Evolutionary conservation across 1,139 yeast genomes (phyloP), one percentile per base, ranked within the genome.

Genomic region (Pneumocystis murina): DNA sequence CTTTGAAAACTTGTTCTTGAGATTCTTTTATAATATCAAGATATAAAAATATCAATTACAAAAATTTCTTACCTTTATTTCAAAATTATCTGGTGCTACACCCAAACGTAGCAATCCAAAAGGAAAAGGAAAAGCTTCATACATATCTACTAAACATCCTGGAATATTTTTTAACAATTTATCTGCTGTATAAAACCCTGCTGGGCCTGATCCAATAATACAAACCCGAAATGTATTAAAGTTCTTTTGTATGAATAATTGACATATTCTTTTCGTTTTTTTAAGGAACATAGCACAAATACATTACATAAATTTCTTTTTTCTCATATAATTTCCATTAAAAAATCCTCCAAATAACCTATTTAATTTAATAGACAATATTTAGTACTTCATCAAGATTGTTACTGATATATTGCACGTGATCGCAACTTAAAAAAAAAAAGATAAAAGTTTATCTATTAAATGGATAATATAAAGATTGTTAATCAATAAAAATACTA

Each of bases 31-130:
- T 12, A 1, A 20, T 10, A 60, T n/a, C 17, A 30, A 16, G 8
- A 41, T 12, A 54, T 30, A 28, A n/a, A 24, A n/a, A 14, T 84
- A 84, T 30, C 17, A 28, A 39, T 30, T 20, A 62, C n/a, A 16
- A 61, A 30, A 10, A 28, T 14, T 35, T 17, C 33, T 40, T 30
- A 67, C 69, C 73, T 92, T 92, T 54, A 92, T 97, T 71, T 92
- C 98, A 0, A 97, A 96, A 73, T 92, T 98, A 75, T 92, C 99
- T 1, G 99, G 99, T 0, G 98, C 97, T n/a, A 92, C 97, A 0
- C 99, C 99, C 72, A 83, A 91, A 59, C 99, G 75, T 61, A 92
- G 84, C 54, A 92, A 77, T 0, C 99, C 99, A 75, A 81, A 92
- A 0, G 98, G 98, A 2, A 91, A 84, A 0, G 97, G 96, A 48